Evolutionary conservation across 768 basidiomycete genomes (phyloP), one percentile per base, ranked within the genome.

Genomic region (Dictyophora rubrovolvata): DNA sequence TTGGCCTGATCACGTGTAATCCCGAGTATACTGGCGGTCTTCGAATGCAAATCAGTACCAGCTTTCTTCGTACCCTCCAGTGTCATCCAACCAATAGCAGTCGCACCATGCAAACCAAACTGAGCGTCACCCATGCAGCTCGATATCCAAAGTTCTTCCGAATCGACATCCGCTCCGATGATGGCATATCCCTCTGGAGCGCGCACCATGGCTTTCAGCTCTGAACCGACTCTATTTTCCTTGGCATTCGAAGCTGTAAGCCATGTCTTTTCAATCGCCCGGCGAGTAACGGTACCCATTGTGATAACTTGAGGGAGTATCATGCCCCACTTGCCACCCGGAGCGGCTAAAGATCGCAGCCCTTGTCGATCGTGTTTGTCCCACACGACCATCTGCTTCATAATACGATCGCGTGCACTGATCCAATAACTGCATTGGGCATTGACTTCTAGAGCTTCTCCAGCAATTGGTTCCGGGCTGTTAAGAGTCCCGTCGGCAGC

Each of bases 11-110:
- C 93, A 34, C 95, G 82, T 46, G 92, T 89, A 63, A 94, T 94
- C 17, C 90, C 89, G 42, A 98, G 75, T 66, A 98, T 98, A 60
- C 73, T 82, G 11, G 95, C 96, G 1, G 94, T 95, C 74, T 96
- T 96, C 11, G 94, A 97, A 67, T 97, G 95, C 33, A 99, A 73
- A 73, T 99, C 95, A 6, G 95, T 98, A 5, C 93, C 93, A 0
- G 88, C 86, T 0, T 85, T 79, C 71, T 98, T 98, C 16, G 94
- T 95, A 0, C 96, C 94, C 70, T 98, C 96, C 28, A 99, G 79
- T 16, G 94, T 97, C 95, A 99, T 98, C 95, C 95, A 98, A 2
- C 96, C 95, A 48, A 99, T 84, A 1, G 95, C 93, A 2, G 93
- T 94, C 11, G 93, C 92, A 11, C 95, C 95, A 65, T 99, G 94